Evolutionary conservation across 768 basidiomycete species (phyloP).

Genomic region (Suillus decipiens): DNA sequence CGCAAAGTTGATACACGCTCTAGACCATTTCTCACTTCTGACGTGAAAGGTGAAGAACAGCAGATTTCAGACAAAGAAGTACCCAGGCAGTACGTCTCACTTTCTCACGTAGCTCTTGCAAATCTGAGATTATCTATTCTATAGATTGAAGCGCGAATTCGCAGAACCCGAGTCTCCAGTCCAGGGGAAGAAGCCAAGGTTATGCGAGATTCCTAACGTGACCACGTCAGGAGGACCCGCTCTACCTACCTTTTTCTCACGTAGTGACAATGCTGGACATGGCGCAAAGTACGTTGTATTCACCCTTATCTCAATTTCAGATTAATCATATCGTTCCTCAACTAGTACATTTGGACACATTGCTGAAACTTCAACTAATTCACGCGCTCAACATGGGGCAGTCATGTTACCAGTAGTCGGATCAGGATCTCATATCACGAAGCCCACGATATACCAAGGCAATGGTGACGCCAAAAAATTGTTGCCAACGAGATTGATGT

Average conservation of each 20-base stretch:
- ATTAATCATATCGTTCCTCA: background rate
- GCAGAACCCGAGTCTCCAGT: background rate
- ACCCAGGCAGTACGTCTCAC: slow-evolving; percentile 16
- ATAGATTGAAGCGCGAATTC: slow-evolving; percentile 16
- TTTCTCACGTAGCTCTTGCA: background rate
- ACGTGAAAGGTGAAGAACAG: background rate
- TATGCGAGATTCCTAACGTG: background rate
- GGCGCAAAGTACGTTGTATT: slow-evolving; percentile 17
- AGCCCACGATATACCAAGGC: background rate
- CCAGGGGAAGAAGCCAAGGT: slow-evolving; percentile 4
- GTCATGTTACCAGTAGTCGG: no score
- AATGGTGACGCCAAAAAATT: background rate
- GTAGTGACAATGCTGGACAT: slow-evolving; percentile 7
- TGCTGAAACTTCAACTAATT: background rate
- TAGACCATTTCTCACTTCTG: slow-evolving; percentile 1
- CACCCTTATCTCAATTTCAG: slow-evolving; percentile 2
- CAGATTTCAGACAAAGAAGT: background rate
- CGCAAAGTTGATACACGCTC: background rate
- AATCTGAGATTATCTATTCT: background rate
- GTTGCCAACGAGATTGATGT: background rate
- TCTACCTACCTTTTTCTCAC: background rate
- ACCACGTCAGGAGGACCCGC: slow-evolving; percentile 1
- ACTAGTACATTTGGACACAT: background rate
- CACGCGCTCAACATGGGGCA: background rate
- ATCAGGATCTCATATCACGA: slow-evolving; percentile 2